Base-by-base conservation (phyloP, 768 basidiomycete species). In the Rhizopogon vulgaris region DNA sequence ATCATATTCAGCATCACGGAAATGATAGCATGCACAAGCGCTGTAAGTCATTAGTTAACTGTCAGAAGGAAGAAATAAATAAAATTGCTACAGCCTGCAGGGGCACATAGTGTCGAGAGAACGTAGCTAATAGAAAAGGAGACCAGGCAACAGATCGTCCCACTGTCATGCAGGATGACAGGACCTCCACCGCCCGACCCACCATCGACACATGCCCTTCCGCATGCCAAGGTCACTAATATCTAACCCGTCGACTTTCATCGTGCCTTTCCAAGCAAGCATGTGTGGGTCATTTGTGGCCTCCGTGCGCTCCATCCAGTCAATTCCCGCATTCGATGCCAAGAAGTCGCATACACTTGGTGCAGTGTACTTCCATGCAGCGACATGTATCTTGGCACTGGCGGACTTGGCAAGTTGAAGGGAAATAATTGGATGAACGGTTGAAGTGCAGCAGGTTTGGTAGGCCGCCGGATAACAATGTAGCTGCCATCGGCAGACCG, bases 361-460 rank as follows among this genome's bases (percentile, higher is more conserved):
- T 4, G 61, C 69, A 1, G 87, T 86, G 63, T 86, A 85, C 39
- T 75, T 78, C 4, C 86, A 86, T 12, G 80, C 79, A 1, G 83
- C 81, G 38, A 87, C 72, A 60, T 85, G 82, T 0, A 76, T 72
- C 27, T 76, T 67, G 3, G 80, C 73, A 3, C 63, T 54, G 6
- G 65, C 45, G 1, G 68, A 62, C 39, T 63, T 74, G 11, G 69
- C 64, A 9, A 89, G n/a, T n/a, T n/a, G 75, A 11, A 89, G 73
- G 25, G 69, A 58, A 0, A 58, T 59, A 17, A 84, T 62, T 6
- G 87, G 39, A n/a, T n/a, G 80, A 84, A 49, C 60, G 58, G 60
- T 80, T 71, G 61, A 88, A 87, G 65, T 87, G 84, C 24, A 90
- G 73, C 10, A 90, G 72, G 67, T 90, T 86, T 3, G 84, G 87